Base-by-base conservation (phyloP, 371 early-diverging fungal species). In the Haplosporangium sp. region DNA sequence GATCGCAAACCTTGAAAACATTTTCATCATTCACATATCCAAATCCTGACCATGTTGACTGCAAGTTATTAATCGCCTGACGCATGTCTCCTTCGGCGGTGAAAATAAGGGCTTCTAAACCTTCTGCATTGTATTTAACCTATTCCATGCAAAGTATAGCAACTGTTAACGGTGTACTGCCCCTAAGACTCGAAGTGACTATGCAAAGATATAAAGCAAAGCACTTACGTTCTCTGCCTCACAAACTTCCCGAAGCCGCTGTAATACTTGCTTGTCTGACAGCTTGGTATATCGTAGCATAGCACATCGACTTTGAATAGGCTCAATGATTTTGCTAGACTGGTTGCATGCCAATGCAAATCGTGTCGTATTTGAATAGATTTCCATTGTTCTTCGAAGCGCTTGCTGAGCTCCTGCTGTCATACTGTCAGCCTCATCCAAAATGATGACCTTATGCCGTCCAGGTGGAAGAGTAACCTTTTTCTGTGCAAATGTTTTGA, bases 371-470 rank as follows among this genome's bases (percentile, higher is more conserved):
- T 87, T 88, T 27, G 96, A 94, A 84, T 96, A 97, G 39, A 96
- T 94, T 85, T 99, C 99, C 97, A 99, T 97, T 0, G 96, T 96
- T 53, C 99, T 91, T 63, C 99, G 92, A 76, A 99, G 91, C 6
- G 99, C 99, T 84, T 99, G 99, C 83, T 98, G 97, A 20, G 98
- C 98, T 48, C 94, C 97, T 57, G 91, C 84, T 4, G 96, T 96
- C 97, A 97, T 98, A 86, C 87, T 93, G 84, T 99, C 99, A 15
- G 98, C 99, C 87, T 99, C 99, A 85, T 99, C 99, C 61, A 99
- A 87, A 74, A 99, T 97, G 45, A 99, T 90, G 75, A 99, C 93
- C 88, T 99, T 99, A 85, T 96, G 95, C 45, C 94, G 86, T 57
- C 96, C 95, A 13, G 94, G 88, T 2, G 97, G 95, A 34, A 97